Conservation (phyloP, 495 filamentous ascomycete genomes). For the Penicillium parvum region DNA sequence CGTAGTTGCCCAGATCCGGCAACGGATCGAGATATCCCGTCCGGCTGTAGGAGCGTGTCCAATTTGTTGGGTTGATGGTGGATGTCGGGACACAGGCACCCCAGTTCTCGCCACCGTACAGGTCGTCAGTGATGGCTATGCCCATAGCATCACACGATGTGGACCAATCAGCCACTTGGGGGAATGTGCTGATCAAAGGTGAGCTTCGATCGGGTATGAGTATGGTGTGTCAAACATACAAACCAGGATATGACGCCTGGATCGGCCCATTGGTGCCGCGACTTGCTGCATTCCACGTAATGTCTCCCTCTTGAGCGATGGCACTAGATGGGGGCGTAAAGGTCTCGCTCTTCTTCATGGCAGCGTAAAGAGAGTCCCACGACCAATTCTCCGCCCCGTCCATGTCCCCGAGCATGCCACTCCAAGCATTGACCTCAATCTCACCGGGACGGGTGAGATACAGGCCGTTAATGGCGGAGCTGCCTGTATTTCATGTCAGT, state of each 20-base stretch:
- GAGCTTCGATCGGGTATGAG: not conserved
- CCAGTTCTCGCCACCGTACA: constrained; percentile 31
- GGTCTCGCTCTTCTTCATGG: constrained; percentile 38
- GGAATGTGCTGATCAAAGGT: constrained; percentile 22
- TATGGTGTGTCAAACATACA: constrained; percentile 13
- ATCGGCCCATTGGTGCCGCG: constrained; percentile 42
- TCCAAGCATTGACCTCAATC: constrained; percentile 31
- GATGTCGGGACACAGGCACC: constrained; percentile 32
- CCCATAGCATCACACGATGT: constrained; percentile 21
- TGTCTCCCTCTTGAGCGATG: constrained; percentile 35
- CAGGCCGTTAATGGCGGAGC: constrained; percentile 34
- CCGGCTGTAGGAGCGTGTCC: constrained; percentile 33
- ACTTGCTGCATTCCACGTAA: constrained; percentile 30
- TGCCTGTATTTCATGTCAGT: constrained; percentile 16
- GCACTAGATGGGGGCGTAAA: constrained; percentile 33
- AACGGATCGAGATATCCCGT: constrained; percentile 42
- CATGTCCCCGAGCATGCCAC: constrained; percentile 29
- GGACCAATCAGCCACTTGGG: constrained; percentile 29
- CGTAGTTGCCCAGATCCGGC: constrained; percentile 32
- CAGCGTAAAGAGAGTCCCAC: constrained; percentile 31
- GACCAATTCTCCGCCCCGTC: constrained; percentile 31
- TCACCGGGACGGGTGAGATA: constrained; percentile 34
- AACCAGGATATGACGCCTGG: constrained; percentile 48
- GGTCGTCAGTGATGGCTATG: constrained; percentile 19
- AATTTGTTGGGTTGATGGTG: constrained; percentile 30